These are phyloP conservation scores for Collariella sp. DNA, from an alignment of 495 filamentous ascomycete species.

Conservation along the genomic window DNA sequence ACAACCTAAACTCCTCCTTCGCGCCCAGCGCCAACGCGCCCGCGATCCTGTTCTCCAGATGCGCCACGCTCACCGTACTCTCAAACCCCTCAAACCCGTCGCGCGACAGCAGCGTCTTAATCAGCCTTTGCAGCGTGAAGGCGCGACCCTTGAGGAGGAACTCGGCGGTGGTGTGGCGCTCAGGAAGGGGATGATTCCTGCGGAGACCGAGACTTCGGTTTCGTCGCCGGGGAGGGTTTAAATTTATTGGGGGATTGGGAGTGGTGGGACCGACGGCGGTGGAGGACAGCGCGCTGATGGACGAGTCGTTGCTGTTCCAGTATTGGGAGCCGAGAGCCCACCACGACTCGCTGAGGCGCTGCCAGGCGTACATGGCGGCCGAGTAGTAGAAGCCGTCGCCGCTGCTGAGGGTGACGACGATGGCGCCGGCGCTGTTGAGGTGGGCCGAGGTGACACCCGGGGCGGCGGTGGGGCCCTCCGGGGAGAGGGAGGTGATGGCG, in stretches of 20 bases:
- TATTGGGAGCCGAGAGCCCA: constrained; percentile 98
- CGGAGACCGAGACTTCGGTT: constrained; percentile 60
- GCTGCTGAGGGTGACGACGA: constrained; percentile 80
- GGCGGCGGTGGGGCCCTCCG: constrained; percentile 58
- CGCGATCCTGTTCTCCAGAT: constrained; percentile 90
- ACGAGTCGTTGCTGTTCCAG: constrained; percentile 91
- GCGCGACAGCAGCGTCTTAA: constrained; percentile 72
- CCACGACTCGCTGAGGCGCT: constrained; percentile 88
- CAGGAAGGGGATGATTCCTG: constrained; percentile 89
- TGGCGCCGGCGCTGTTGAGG: constrained; percentile 73
- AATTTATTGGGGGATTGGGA: constrained; percentile 16
- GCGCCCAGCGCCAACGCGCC: constrained; percentile 78
- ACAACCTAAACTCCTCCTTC: constrained; percentile 82
- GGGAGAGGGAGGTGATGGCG: constrained; percentile 55
- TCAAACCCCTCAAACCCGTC: constrained; percentile 93
- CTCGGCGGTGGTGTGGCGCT: constrained; percentile 90
- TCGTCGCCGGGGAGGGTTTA: constrained; percentile 6
- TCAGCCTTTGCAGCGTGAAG: constrained; percentile 76
- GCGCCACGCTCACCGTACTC: constrained; percentile 80
- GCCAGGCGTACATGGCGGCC: constrained; percentile 78
- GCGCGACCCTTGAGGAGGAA: constrained; percentile 85
- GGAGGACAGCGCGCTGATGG: constrained; percentile 66
- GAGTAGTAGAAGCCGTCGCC: constrained; percentile 91
- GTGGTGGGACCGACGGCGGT: constrained; percentile 48
- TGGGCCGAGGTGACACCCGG: constrained; percentile 84